Base-by-base conservation (phyloP, 225 moss, liverwort and hornwort genomes). In the Bryoerythrophyllum caledonicum region DNA sequence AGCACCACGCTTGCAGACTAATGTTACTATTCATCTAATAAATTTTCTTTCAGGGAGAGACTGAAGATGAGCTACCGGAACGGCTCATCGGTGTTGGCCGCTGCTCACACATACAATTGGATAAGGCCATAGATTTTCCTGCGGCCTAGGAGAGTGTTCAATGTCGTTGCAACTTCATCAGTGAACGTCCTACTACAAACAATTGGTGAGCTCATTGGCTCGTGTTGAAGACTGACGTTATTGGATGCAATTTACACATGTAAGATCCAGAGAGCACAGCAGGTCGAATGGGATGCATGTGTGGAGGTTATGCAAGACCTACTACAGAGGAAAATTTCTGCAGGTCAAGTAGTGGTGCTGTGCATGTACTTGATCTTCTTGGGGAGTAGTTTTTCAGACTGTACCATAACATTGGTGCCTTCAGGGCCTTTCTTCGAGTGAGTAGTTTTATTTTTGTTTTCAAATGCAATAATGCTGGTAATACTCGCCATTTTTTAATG, bases 1-100 rank as follows among this genome's bases (percentile, higher is more conserved):
- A 63, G 53, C 53, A 28, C 27, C 60, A 13, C 16, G 17, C 40
- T n/a, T 26, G 26, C 53, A 60, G 35, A 28, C 62, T 71, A 32
- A 71, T 28, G 35, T 70, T 3, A 24, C 41, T 27, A 8, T 59
- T 52, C 21, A 49, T 26, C 23, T 70, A 49, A 85, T 60, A 67
- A 28, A 46, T 44, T 77, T 63, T 17, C 84, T 69, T 67, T 13
- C 86, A 91, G 89, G 85, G 83, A 28, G 89, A 91, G 46, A 81
- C 74, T 68, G 82, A 66, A 66, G 89, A 91, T 41, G 91, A 91
- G 52, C 82, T 91, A 57, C 91, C 91, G 17, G 91, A 91, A 64
- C 85, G 85, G 25, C 85, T 91, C 37, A 81, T 91, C 67, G 91
- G 89, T 62, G 91, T 86, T 19, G 89, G 83, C 26, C 86, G 89